A percentile compares a stretch with the other conserved stretches of the same genome.
Evolutionary conservation across 2,329 filamentous ascomycete species (phyloP).

Genomic region (Alternaria ethzedia): DNA sequence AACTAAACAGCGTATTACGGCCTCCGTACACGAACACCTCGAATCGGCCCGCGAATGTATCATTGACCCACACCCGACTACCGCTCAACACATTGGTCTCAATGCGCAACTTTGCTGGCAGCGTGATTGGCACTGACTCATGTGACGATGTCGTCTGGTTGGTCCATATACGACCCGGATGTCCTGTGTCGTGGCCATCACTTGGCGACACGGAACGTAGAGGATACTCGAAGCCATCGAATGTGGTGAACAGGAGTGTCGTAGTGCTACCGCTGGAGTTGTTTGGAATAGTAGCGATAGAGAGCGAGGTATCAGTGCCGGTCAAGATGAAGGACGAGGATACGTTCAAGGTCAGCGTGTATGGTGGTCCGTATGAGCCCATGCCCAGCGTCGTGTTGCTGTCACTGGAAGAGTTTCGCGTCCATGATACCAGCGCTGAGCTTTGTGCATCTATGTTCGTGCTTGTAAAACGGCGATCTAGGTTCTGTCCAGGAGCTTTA

Average conservation of each 20-base stretch:
- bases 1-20: constrained; percentile 58
- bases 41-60: constrained; percentile 57
- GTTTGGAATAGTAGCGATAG: constrained; percentile 31
- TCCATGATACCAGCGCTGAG: constrained; percentile 45
- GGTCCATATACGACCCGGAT: constrained; percentile 61
- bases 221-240: constrained; percentile 53
- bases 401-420: constrained; percentile 7
- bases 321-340: constrained; percentile 55
- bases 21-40: constrained; percentile 64
- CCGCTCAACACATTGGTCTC: constrained; percentile 55
- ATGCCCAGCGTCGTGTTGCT: constrained; percentile 30
- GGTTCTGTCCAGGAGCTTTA: constrained; percentile 53
- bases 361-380: constrained; percentile 56
- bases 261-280: constrained; percentile 20
- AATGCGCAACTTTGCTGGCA: constrained; percentile 50
- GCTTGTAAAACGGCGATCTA: constrained; percentile 46
- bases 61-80: constrained; percentile 58
- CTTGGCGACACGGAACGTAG: constrained; percentile 53
- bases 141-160: constrained; percentile 58
- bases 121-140: constrained; percentile 45
- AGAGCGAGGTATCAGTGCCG: constrained; percentile 53
- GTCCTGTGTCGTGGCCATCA: constrained; percentile 55
- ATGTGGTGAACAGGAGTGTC: constrained; percentile 51
- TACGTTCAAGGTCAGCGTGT: constrained; percentile 50
- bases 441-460: constrained; percentile 3